Evolutionary conservation across 768 basidiomycete genomes (phyloP).

Genomic region (Lactarius hatsudake): DNA sequence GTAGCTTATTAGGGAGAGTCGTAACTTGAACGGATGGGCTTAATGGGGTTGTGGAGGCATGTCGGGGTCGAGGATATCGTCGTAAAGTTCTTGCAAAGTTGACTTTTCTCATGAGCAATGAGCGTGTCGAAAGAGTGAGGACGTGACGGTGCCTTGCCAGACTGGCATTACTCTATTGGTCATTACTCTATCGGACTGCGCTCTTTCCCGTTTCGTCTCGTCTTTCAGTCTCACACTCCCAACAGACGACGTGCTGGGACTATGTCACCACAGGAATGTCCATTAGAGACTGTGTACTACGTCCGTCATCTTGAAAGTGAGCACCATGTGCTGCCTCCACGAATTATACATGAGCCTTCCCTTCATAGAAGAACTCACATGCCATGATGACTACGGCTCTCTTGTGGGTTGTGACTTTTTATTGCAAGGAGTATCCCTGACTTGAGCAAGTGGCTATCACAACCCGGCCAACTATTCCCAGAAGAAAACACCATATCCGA

Average conservation of each 20-base stretch:
- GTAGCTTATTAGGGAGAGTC: slow-evolving; percentile 85
- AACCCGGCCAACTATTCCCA: too few relatives aligned
- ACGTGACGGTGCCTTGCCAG: neutral
- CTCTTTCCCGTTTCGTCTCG: slow-evolving; percentile 1
- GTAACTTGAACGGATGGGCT: slow-evolving; percentile 59
- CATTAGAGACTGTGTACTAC: neutral
- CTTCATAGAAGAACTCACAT: too few relatives aligned
- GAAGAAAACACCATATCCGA: slow-evolving; percentile 2
- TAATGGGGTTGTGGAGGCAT: slow-evolving; percentile 19
- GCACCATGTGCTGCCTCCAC: too few relatives aligned
- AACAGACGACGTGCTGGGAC: neutral
- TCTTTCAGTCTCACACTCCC: neutral
- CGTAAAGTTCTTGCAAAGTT: slow-evolving; percentile 17
- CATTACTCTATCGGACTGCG: too few relatives aligned
- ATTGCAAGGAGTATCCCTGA: neutral
- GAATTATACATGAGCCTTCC: neutral
- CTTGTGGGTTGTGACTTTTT: neutral
- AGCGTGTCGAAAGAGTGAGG: neutral
- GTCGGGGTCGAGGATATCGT: slow-evolving; percentile 16
- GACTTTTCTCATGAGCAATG: slow-evolving; percentile 16
- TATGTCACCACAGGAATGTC: neutral
- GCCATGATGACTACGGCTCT: neutral
- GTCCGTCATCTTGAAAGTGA: slow-evolving; percentile 3
- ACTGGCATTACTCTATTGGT: too few relatives aligned
- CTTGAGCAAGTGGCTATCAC: neutral